Percentiles rank a stretch among this genome's conserved stretches.
These are phyloP conservation scores for Glycine tomentella DNA, from an alignment of 306 rosid genomes.

Conservation along the genomic window DNA sequence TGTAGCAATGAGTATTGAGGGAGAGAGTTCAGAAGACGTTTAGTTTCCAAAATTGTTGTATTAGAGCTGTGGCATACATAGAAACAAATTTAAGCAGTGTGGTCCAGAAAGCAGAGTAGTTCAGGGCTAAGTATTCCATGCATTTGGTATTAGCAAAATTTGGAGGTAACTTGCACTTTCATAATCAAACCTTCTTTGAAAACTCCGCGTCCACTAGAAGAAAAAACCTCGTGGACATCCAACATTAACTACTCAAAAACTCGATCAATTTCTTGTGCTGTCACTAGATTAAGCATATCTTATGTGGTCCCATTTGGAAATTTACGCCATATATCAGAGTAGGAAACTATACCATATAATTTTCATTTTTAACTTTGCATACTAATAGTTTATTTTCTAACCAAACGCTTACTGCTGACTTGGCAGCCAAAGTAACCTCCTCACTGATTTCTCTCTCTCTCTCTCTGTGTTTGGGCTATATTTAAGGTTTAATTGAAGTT, in stretches of 20 bases:
- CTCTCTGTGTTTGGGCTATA: too few relatives aligned
- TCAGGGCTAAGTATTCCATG: background rate
- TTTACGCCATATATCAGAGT: background rate
- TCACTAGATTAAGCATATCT: background rate
- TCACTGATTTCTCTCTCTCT: too few relatives aligned
- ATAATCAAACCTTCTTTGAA: conserved; percentile 12
- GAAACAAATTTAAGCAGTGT: background rate
- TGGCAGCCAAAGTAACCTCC: too few relatives aligned
- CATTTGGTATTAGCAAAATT: background rate
- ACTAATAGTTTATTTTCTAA: background rate
- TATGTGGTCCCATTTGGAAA: background rate
- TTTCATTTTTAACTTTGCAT: background rate
- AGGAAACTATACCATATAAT: background rate
- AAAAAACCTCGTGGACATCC: conserved; percentile 29
- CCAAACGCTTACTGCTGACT: background rate
- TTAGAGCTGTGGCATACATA: background rate
- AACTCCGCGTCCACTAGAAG: conserved; percentile 13
- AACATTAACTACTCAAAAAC: conserved; percentile 9
- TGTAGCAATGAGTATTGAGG: conserved; percentile 40
- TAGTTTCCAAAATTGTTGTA: conserved; percentile 11
- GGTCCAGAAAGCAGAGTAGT: background rate
- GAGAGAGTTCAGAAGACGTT: conserved; percentile 52
- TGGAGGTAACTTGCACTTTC: conserved; percentile 26
- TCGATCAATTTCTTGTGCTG: conserved; percentile 15
- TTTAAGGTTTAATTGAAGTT: too few relatives aligned